Evolutionary conservation across 306 rosid species (phyloP), one percentile per base, ranked within the genome.

Genomic region (Castanea crenata): DNA sequence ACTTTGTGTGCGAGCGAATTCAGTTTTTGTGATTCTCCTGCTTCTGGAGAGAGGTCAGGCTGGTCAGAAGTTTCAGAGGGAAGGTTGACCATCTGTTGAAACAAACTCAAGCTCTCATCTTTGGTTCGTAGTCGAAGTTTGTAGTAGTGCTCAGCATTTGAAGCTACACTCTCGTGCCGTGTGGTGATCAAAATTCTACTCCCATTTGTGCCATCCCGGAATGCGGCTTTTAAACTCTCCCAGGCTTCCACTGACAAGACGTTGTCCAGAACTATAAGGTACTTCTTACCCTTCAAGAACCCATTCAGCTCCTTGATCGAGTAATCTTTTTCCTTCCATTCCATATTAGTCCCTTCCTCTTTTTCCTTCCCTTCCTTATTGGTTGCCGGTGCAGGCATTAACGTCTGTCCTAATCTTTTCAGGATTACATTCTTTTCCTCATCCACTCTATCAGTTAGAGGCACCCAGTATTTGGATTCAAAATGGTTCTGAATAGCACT

Each of bases 31-130:
- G 1, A 1, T 25, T 25, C 27, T 25, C 1, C 27, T 25, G 27
- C 27, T 15, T 34, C 3, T 62, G 41, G 25, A 34, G 35, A 27
- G 0, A 35, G 4, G 4, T 35, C 5, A 1, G 4, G 5, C 4
- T 4, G 6, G 5, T 35, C 5, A 35, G 41, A 35, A 35, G 41
- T 4, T 2, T 35, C 18, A 55, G 18, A 4, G 23, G 13, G 61
- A 4, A 55, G 16, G 21, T 5, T 12, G 19, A 81, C 72, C 54
- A 74, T 68, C 21, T 81, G 84, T 55, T 62, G 27, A 62, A 81
- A 81, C n/a, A 75, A 18, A 1, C 56, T 31, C 80, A 80, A 75
- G 64, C 84, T 81, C 65, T 81, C 76, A 6, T 69, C 44, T 68
- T 25, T 3, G 14, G 80, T 81, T 58, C 80, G 75, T 27, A 80